Conservation (phyloP, 139 green algal genomes). For the Micromonas pusilla region DNA sequence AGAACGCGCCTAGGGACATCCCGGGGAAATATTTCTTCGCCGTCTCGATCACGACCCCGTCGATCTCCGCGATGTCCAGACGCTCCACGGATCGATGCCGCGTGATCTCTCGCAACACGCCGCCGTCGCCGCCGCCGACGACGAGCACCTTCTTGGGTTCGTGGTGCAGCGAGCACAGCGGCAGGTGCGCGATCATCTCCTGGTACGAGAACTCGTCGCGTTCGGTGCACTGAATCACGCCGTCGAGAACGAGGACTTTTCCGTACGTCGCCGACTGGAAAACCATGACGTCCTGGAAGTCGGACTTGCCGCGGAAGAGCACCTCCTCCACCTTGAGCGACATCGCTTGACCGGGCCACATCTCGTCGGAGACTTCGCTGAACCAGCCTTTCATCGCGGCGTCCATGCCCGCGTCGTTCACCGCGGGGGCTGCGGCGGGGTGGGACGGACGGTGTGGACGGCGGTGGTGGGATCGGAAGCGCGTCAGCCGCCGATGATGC, state of each 20-base stretch:
- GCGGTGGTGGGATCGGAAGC: too few relatives aligned
- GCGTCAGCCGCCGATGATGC: too few relatives aligned
- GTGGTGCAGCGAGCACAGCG: constrained; percentile 72
- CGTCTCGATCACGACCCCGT: constrained; percentile 59
- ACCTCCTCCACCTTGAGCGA: constrained; percentile 83
- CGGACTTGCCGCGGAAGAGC: constrained; percentile 68
- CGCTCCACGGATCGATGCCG: constrained; percentile 66
- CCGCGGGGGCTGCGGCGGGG: not conserved
- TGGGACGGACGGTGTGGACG: too few relatives aligned
- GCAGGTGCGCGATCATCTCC: constrained; percentile 97
- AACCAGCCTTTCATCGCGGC: constrained; percentile 73
- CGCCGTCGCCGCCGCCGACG: constrained; percentile 93
- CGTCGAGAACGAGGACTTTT: constrained; percentile 88
- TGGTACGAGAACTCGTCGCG: constrained; percentile 94
- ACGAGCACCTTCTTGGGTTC: constrained; percentile 74
- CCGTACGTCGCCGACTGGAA: constrained; percentile 63
- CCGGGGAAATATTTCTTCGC: constrained; percentile 84
- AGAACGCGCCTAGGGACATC: too few relatives aligned
- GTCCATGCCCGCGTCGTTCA: not conserved
- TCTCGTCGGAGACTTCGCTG: constrained; percentile 62
- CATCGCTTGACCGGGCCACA: constrained; percentile 91
- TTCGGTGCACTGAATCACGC: constrained; percentile 94
- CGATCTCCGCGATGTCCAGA: constrained; percentile 95
- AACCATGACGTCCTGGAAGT: constrained; percentile 80
- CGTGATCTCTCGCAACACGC: constrained; percentile 86